Conservation (phyloP, 371 early-diverging fungal species). For the Syncephalastrum racemosum region DNA sequence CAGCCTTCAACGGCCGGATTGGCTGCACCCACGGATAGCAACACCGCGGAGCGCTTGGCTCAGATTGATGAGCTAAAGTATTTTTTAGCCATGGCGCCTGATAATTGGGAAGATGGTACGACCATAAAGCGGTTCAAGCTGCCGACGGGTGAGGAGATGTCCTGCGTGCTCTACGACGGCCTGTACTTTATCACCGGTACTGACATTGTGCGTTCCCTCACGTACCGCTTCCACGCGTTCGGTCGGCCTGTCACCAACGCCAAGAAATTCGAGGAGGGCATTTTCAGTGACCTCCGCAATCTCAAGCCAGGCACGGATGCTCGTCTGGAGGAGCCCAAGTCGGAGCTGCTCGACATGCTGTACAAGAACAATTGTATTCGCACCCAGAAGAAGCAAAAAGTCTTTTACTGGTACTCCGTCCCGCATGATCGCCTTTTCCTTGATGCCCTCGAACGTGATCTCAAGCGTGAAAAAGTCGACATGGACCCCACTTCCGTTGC, state of each 20-base stretch:
- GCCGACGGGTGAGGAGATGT: constrained; percentile 83
- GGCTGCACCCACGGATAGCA: constrained; percentile 27
- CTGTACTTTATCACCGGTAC: constrained; percentile 96
- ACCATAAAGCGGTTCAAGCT: constrained; percentile 71
- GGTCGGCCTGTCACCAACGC: constrained; percentile 86
- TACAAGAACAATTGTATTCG: constrained; percentile 98
- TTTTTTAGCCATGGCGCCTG: constrained; percentile 62
- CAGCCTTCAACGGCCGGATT: constrained; percentile 6
- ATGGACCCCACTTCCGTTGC: constrained; percentile 78
- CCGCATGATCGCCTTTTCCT: constrained; percentile 96
- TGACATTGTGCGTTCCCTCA: constrained; percentile 96
- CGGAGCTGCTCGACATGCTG: constrained; percentile 95
- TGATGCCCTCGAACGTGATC: constrained; percentile 98
- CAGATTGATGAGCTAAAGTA: constrained; percentile 57
- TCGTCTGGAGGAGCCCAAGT: constrained; percentile 94
- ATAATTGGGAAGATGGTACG: constrained; percentile 50
- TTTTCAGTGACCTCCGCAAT: constrained; percentile 97
- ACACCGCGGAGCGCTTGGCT: constrained; percentile 27
- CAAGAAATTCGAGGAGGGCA: constrained; percentile 99
- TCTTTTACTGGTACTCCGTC: constrained; percentile 99
- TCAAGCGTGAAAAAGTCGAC: constrained; percentile 92
- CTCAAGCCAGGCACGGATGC: constrained; percentile 98
- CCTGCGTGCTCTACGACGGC: constrained; percentile 91
- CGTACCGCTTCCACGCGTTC: constrained; percentile 93
- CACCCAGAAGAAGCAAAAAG: constrained; percentile 99